Evolutionary conservation across 495 filamentous ascomycete genomes (phyloP).

Genomic region (Aspergillus carlsbadensis): DNA sequence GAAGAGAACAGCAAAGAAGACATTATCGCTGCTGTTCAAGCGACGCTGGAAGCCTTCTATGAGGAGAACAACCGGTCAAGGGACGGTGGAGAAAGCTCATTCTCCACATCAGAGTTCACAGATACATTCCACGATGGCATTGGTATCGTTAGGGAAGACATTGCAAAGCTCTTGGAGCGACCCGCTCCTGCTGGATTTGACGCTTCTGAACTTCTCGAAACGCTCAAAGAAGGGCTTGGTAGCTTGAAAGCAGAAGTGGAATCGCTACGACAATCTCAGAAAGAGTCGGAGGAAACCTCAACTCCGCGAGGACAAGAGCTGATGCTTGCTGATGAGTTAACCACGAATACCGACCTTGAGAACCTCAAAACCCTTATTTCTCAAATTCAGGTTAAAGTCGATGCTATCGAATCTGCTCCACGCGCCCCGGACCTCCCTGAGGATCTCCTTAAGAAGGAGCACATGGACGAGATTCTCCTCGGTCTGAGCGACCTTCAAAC

Average conservation of each 20-base stretch:
- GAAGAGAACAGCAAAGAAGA: conserved; percentile 45
- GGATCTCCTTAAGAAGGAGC: conserved; percentile 52
- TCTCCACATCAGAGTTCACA: conserved; percentile 68
- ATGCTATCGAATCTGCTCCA: conserved; percentile 67
- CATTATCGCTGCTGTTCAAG: conserved; percentile 64
- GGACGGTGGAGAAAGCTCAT: conserved; percentile 54
- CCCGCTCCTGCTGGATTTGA: conserved; percentile 74
- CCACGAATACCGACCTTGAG: conserved; percentile 70
- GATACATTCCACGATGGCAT: conserved; percentile 84
- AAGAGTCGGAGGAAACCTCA: conserved; percentile 37
- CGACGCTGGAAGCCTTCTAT: conserved; percentile 65
- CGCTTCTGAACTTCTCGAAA: conserved; percentile 82
- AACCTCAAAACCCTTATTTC: conserved; percentile 79
- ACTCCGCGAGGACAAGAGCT: conserved; percentile 52
- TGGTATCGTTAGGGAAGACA: conserved; percentile 65
- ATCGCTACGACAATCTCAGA: conserved; percentile 56
- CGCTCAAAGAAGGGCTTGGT: conserved; percentile 75
- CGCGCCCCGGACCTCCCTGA: conserved; percentile 42
- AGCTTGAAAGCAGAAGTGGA: conserved; percentile 75
- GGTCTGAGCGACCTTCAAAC: conserved; percentile 59
- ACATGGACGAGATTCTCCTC: conserved; percentile 60
- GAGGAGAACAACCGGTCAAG: conserved; percentile 59
- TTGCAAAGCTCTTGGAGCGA: conserved; percentile 77
- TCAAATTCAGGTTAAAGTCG: conserved; percentile 78
- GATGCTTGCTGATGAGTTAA: conserved; percentile 50